Base-by-base conservation (phyloP, 495 filamentous ascomycete genomes). In the Hyaloscypha variabilis region DNA sequence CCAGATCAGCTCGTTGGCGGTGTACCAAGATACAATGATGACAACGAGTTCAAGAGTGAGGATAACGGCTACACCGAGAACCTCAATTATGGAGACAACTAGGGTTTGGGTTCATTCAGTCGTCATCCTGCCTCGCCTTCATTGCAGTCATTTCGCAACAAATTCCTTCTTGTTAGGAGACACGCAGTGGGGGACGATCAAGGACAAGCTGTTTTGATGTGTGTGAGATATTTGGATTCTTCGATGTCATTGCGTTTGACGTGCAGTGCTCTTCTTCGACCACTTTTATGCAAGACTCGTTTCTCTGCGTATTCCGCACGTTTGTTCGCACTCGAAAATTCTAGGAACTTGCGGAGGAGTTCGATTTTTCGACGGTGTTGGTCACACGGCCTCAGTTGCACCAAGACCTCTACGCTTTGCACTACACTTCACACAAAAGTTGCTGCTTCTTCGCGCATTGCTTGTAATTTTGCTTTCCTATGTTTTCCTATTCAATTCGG, bases 41-140 rank as follows among this genome's bases (percentile, higher is more conserved):
- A 62, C 30, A 19, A 29, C 36, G 25, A 28, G 17, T 31, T 49
- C 60, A 65, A 62, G 21, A 36, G 54, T n/a, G 69, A 71, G 29
- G 66, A 68, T 23, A 67, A 64, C 39, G 60, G 19, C 25, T 67
- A 64, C 51, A 21, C 57, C 49, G 67, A 69, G 19, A 69, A 69
- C 53, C 62, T 69, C 57, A 69, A 69, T 51, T 69, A 69, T 30
- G 67, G 67, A 28, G 65, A 71, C 29, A 67, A 70, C 29, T 66
- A 25, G 61, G 8, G 10, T 30, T 65, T 21, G n/a, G n/a, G 34
- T 58, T 56, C 29, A 17, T 69, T 57, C 19, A 31, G 28, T 51
- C 42, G 19, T 67, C 42, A 29, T 46, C 14, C 29, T 8, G 19
- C 50, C 29, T 56, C 14, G n/a, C 39, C n/a, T 26, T 36, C 19